Conservation (phyloP, 345 rosid genomes). For the Dimocarpus longan region DNA sequence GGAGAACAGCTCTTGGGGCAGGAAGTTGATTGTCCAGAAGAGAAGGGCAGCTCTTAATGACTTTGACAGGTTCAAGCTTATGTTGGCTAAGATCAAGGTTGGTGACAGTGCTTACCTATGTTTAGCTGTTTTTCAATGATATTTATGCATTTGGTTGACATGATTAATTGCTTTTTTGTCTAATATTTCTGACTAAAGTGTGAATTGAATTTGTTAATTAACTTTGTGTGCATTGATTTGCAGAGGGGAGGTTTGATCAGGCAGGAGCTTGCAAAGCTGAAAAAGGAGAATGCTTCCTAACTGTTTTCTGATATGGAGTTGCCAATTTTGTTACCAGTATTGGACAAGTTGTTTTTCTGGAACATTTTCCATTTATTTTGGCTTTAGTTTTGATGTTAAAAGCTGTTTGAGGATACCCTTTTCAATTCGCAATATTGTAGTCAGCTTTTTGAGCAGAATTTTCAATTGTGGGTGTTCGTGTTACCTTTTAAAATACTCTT, state of each 20-base stretch:
- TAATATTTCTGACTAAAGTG: neutral
- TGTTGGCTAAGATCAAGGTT: slow-evolving; percentile 96
- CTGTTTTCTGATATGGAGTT: slow-evolving; percentile 1
- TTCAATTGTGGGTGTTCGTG: neutral
- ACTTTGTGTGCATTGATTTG: slow-evolving; percentile 9
- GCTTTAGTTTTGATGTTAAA: slow-evolving; percentile 9
- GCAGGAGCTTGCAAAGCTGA: slow-evolving; percentile 69
- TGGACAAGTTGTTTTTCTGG: slow-evolving; percentile 9
- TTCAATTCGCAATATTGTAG: slow-evolving; percentile 16
- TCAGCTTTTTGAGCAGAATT: neutral
- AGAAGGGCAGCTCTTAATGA: slow-evolving; percentile 76
- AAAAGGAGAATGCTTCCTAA: slow-evolving; percentile 44
- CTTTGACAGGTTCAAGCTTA: slow-evolving; percentile 82
- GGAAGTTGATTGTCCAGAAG: slow-evolving; percentile 77
- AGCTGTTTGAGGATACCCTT: slow-evolving; percentile 5
- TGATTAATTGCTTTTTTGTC: neutral
- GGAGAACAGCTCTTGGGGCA: slow-evolving; percentile 92
- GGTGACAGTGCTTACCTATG: neutral
- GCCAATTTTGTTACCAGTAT: slow-evolving; percentile 24
- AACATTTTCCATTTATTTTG: slow-evolving; percentile 10
- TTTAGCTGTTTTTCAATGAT: neutral
- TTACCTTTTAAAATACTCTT: slow-evolving; percentile 3
- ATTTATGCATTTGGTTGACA: neutral
- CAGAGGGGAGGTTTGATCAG: slow-evolving; percentile 60
- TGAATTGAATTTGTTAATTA: neutral